A percentile compares a stretch with the other conserved stretches of the same genome.
phyloP scores from a whole-genome alignment of 768 basidiomycete species.

The Russula vinacea region DNA sequence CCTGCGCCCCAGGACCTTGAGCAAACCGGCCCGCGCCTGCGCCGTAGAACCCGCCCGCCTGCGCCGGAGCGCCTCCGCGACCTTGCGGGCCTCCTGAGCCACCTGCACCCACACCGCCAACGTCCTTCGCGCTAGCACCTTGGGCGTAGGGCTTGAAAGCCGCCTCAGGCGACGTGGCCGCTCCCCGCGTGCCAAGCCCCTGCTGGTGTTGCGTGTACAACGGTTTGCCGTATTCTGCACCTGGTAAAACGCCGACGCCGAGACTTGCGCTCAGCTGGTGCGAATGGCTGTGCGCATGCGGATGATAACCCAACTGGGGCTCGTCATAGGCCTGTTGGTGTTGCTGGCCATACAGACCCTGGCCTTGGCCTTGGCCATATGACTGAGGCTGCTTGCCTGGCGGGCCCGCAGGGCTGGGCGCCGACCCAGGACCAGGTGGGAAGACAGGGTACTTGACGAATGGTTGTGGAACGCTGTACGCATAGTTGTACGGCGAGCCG shows the following conservation, averaged over 20 bases:
- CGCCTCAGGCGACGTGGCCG: slow-evolving; percentile 63
- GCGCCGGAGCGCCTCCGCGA: slow-evolving; percentile 46
- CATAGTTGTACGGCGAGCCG: slow-evolving; percentile 62
- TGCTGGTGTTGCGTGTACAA: slow-evolving; percentile 60
- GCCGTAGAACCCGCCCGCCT: slow-evolving; percentile 48
- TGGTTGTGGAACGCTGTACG: slow-evolving; percentile 56
- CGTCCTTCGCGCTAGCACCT: slow-evolving; percentile 52
- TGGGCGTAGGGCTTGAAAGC: slow-evolving; percentile 75
- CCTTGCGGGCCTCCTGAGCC: slow-evolving; percentile 42
- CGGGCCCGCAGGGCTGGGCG: slow-evolving; percentile 62
- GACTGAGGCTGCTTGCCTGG: slow-evolving; percentile 53
- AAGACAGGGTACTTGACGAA: slow-evolving; percentile 76
- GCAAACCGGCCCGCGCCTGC: slow-evolving; percentile 42
- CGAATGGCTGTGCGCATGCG: slow-evolving; percentile 47
- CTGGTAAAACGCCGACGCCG: slow-evolving; percentile 30
- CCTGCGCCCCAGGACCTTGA: slow-evolving; percentile 37
- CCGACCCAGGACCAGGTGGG: slow-evolving; percentile 63
- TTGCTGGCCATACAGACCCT: slow-evolving; percentile 64
- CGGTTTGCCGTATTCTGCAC: slow-evolving; percentile 44
- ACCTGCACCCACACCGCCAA: slow-evolving; percentile 42
- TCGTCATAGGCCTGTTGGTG: slow-evolving; percentile 54
- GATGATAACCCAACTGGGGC: slow-evolving; percentile 52
- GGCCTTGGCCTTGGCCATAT: slow-evolving; percentile 56
- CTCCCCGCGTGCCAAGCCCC: slow-evolving; percentile 50
- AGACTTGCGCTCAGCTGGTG: slow-evolving; percentile 40